Conservation (phyloP, 1,284 basidiomycete genomes). For the Marasmius sp. region DNA sequence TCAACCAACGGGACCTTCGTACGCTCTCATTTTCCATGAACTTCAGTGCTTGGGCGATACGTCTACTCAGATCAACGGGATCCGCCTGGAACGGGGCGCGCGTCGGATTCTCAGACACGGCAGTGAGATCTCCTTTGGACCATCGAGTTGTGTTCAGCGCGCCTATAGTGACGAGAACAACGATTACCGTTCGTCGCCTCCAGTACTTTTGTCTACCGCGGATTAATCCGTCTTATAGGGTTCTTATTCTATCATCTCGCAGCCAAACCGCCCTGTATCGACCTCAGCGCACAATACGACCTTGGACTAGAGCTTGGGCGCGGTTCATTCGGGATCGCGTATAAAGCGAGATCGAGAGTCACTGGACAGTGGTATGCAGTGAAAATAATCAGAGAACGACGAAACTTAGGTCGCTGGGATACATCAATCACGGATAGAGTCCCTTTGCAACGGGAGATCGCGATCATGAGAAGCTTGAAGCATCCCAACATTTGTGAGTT, state of each 20-base stretch:
- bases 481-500: conserved; percentile 84
- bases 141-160: conserved; percentile 35
- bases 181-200: conserved; percentile 51
- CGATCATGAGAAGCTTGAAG: conserved; percentile 71
- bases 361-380: conserved; percentile 69
- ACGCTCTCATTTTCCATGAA: conserved; percentile 29
- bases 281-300: conserved; percentile 65
- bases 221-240: conserved; percentile 6
- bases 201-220: conserved; percentile 16
- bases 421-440: conserved; percentile 16
- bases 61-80: conserved; percentile 64
- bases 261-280: conserved; percentile 42
- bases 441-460: conserved; percentile 65
- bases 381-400: conserved; percentile 67
- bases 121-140: conserved; percentile 81
- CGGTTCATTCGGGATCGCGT: conserved; percentile 80
- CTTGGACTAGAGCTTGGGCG: conserved; percentile 68
- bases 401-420: neutral
- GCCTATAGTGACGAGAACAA: conserved; percentile 31
- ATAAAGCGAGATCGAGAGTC: conserved; percentile 61
- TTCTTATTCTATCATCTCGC: conserved; percentile 44
- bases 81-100: conserved; percentile 57
- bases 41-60: neutral
- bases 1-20: conserved; percentile 89
- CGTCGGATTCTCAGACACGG: conserved; percentile 70